These are phyloP conservation scores for Pseudoscleropodium purum DNA, from an alignment of 225 moss, liverwort and hornwort species.

Conservation along the genomic window DNA sequence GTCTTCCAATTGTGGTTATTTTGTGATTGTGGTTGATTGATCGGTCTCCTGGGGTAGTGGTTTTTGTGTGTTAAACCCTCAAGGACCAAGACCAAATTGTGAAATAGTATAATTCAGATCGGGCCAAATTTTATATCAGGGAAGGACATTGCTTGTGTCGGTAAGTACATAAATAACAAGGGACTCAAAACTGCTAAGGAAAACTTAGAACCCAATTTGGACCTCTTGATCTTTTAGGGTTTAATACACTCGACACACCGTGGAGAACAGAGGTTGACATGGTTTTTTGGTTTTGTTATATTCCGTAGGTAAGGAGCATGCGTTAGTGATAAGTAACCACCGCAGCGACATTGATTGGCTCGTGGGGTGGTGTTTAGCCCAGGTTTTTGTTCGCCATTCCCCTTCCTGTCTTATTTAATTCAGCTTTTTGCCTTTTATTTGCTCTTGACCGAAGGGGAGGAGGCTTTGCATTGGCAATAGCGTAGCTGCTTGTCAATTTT, in stretches of 20 bases:
- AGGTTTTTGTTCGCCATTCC: constrained; percentile 30
- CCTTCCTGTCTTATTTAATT: not conserved
- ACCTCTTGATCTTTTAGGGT: not conserved
- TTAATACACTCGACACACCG: not conserved
- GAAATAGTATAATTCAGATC: not conserved
- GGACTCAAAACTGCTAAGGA: not conserved
- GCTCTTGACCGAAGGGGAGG: not conserved
- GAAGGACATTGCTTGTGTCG: not conserved
- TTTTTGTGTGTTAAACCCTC: not conserved
- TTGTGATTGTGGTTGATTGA: not conserved
- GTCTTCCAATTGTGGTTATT: not conserved
- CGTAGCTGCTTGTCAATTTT: not conserved
- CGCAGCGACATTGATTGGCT: constrained; percentile 98
- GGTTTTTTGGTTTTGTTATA: not conserved
- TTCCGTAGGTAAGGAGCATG: constrained; percentile 82
- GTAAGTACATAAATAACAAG: not conserved
- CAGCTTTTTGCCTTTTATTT: not conserved
- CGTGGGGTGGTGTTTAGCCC: constrained; percentile 80
- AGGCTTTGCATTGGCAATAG: not conserved
- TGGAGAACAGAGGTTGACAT: not conserved
- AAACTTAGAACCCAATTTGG: not conserved
- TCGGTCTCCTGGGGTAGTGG: not conserved
- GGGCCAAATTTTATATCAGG: not conserved
- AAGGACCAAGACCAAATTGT: not conserved
- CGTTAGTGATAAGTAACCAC: constrained; percentile 77